Percentiles rank a stretch among this genome's conserved stretches.
phyloP scores from a whole-genome alignment of 2,329 filamentous ascomycete genomes.

The Neonectria ditissima region DNA sequence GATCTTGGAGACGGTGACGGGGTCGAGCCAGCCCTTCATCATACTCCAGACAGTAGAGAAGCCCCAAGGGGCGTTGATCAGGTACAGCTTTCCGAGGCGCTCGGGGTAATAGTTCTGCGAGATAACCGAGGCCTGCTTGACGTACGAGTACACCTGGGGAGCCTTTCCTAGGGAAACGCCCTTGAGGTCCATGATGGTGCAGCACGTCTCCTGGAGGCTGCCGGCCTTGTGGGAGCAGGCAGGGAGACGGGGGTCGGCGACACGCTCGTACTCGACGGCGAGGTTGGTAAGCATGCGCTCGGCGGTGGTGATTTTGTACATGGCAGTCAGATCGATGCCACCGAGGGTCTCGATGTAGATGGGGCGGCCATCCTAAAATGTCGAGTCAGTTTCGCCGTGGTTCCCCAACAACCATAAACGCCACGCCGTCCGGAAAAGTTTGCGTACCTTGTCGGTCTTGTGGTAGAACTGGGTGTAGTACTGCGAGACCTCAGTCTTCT shows the following conservation, averaged over 20 bases:
- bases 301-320: slow-evolving; percentile 92
- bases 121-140: slow-evolving; percentile 85
- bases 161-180: slow-evolving; percentile 88
- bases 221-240: slow-evolving; percentile 94
- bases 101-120: slow-evolving; percentile 99
- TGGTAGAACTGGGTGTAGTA: slow-evolving; percentile 99
- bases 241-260: slow-evolving; percentile 91
- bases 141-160: slow-evolving; percentile 87
- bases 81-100: slow-evolving; percentile 92
- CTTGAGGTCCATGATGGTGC: slow-evolving; percentile 98
- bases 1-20: slow-evolving; percentile 96
- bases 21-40: slow-evolving; percentile 95
- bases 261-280: slow-evolving; percentile 96
- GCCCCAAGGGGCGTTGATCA: slow-evolving; percentile 98
- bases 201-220: slow-evolving; percentile 94
- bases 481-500: slow-evolving; percentile 85
- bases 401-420: neutral
- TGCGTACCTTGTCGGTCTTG: slow-evolving; percentile 84
- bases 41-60: slow-evolving; percentile 88
- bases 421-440: slow-evolving; percentile 5
- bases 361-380: slow-evolving; percentile 85
- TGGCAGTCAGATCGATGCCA: slow-evolving; percentile 88
- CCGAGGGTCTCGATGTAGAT: slow-evolving; percentile 98
- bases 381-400: slow-evolving; percentile 33
- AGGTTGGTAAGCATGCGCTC: slow-evolving; percentile 98